Evolutionary conservation across 2,329 filamentous ascomycete genomes (phyloP).

Genomic region (Botrytis fragariae): DNA sequence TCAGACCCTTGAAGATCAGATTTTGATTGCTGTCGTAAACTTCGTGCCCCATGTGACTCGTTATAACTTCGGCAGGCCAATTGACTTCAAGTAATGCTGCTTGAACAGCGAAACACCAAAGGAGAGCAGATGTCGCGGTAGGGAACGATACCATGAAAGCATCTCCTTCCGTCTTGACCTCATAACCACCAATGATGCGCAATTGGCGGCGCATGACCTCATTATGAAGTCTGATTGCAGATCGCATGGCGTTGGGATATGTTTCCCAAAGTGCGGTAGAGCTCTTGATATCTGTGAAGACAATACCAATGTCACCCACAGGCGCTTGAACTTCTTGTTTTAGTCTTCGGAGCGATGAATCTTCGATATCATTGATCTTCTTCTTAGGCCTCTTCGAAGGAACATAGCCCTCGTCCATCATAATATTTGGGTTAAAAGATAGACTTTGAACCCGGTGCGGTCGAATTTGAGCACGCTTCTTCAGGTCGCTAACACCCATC

Average conservation of each 20-base stretch:
- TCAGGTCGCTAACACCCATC: constrained; percentile 86
- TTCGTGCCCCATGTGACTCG: constrained; percentile 79
- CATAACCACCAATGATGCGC: constrained; percentile 90
- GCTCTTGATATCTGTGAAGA: constrained; percentile 99
- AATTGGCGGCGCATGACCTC: constrained; percentile 93
- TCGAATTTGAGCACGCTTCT: constrained; percentile 74
- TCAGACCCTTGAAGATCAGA: constrained; percentile 89
- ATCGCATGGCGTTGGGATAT: constrained; percentile 91
- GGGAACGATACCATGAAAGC: constrained; percentile 99
- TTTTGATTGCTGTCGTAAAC: constrained; percentile 80
- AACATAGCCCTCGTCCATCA: constrained; percentile 68
- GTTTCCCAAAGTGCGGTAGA: constrained; percentile 96
- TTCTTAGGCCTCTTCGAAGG: constrained; percentile 64
- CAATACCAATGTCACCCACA: constrained; percentile 84
- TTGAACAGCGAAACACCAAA: constrained; percentile 97
- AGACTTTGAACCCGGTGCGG: constrained; percentile 72
- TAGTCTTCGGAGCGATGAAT: constrained; percentile 82
- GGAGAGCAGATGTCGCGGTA: constrained; percentile 86
- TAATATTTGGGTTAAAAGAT: constrained; percentile 73
- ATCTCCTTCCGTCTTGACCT: constrained; percentile 99
- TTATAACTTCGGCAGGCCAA: constrained; percentile 92
- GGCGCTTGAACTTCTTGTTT: constrained; percentile 90
- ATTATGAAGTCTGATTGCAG: constrained; percentile 96
- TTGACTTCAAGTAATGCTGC: constrained; percentile 80
- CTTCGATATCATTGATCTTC: constrained; percentile 62